Base-by-base conservation (phyloP, 352 stramenopile genomes). In the Phytophthora aleatoria region DNA sequence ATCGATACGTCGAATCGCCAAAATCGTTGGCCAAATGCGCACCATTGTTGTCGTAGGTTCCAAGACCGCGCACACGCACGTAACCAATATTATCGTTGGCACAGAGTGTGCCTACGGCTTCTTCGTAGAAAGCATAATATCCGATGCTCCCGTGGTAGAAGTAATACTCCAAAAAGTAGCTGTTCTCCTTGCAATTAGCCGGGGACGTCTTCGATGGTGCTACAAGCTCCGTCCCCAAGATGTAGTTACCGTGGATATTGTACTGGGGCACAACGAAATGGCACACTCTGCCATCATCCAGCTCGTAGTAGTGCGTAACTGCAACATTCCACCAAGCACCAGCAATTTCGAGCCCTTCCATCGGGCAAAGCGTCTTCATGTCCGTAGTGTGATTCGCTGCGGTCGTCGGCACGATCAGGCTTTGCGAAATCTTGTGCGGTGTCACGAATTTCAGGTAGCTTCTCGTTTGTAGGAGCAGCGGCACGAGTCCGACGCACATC, bases 371-470 rank as follows among this genome's bases (percentile, higher is more conserved):
- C 2, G 5, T 43, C 12, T 57, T 55, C 49, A 73, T 57, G 20
- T 70, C 45, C 15, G 50, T 28, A 2, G 38, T 73, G 35, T 51
- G 30, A 15, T 67, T 49, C 12, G 38, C 11, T 11, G 50, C 41
- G 13, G 57, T 49, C 3, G 38, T 3, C 20, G 52, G 58, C 6
- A 73, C 58, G 20, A 73, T 26, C 38, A 76, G 30, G 27, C 61
- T 55, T 57, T 73, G 54, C 24, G 58, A 72, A 3, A 72, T 63
- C 16, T 72, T 72, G 58, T 72, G 64, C 3, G 64, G 64, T 0
- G 67, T 72, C 49, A 72, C 50, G 47, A 75, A 62, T 44, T 75
- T 67, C n/a, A 72, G 38, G 33, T 75, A 75, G 44, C 67, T 75
- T 41, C 63, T 52, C 26, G 38, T n/a, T 50, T 75, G 67, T 3